Percentiles rank a stretch among this genome's conserved stretches.
These are phyloP conservation scores for Coniella vitis DNA, from an alignment of 2,329 filamentous ascomycete species.

Conservation along the genomic window DNA sequence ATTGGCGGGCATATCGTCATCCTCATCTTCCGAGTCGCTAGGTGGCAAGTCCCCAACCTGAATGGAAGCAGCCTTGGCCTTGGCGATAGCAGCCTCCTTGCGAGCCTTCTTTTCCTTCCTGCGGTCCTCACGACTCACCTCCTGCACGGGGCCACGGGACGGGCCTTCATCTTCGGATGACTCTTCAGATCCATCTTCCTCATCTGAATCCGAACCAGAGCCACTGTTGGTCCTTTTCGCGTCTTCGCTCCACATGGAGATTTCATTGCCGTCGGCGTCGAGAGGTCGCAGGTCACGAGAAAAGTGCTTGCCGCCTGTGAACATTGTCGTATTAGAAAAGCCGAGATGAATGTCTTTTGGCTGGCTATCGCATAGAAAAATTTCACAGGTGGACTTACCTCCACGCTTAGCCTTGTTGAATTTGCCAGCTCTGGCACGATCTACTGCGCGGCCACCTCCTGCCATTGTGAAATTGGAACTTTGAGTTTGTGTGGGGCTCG, in stretches of 20 bases:
- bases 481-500: neutral
- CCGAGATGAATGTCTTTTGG: neutral
- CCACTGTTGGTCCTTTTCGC: constrained; percentile 40
- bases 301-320: constrained; percentile 84
- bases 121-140: constrained; percentile 77
- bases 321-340: constrained; percentile 17
- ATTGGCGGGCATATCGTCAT: constrained; percentile 72
- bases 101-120: constrained; percentile 81
- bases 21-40: constrained; percentile 57
- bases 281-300: constrained; percentile 83
- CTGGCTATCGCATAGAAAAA: neutral
- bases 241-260: constrained; percentile 77
- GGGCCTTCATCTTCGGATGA: constrained; percentile 33
- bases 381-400: constrained; percentile 48
- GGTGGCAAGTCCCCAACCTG: constrained; percentile 83
- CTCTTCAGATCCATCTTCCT: constrained; percentile 43
- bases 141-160: constrained; percentile 30
- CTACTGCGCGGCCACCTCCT: constrained; percentile 39
- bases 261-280: constrained; percentile 81
- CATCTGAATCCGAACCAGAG: constrained; percentile 41
- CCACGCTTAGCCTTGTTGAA: constrained; percentile 90
- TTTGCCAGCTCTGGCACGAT: constrained; percentile 83
- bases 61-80: constrained; percentile 62
- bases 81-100: constrained; percentile 82
- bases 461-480: constrained; percentile 31